A percentile compares a stretch with the other conserved stretches of the same genome.
These are phyloP conservation scores for Penicillium silybi DNA, from an alignment of 495 filamentous ascomycete species.

Conservation along the genomic window DNA sequence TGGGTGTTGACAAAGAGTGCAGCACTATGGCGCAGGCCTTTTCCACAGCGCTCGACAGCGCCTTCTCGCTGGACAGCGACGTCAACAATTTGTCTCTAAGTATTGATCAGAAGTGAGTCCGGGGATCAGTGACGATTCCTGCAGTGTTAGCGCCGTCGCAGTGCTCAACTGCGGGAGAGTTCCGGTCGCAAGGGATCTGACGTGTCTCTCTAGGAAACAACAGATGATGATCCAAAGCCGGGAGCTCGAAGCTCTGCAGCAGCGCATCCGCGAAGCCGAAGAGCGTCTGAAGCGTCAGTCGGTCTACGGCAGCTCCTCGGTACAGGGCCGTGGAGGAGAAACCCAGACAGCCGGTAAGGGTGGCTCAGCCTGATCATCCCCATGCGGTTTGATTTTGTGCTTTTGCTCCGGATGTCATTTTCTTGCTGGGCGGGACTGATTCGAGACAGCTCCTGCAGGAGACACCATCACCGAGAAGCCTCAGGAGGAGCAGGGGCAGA, in stretches of 20 bases:
- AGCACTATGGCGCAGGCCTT: constrained; percentile 88
- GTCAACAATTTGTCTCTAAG: constrained; percentile 71
- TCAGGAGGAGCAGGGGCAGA: not conserved
- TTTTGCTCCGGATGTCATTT: not conserved
- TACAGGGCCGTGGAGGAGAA: constrained; percentile 7
- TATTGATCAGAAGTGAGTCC: constrained; percentile 77
- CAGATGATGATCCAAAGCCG: constrained; percentile 71
- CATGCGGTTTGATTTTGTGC: not conserved
- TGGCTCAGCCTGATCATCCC: constrained; percentile 16
- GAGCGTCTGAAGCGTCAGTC: constrained; percentile 60
- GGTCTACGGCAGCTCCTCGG: constrained; percentile 3
- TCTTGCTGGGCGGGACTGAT: constrained; percentile 3
- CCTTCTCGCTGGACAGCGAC: constrained; percentile 79
- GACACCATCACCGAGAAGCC: constrained; percentile 3
- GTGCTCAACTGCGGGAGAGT: not conserved
- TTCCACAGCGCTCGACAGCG: constrained; percentile 78
- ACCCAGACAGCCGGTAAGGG: constrained; percentile 24
- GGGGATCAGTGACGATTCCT: too few relatives aligned
- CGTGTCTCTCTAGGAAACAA: constrained; percentile 43
- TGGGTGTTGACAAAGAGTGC: constrained; percentile 25
- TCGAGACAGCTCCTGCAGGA: constrained; percentile 7
- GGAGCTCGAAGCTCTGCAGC: constrained; percentile 83
- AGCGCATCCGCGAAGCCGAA: constrained; percentile 79
- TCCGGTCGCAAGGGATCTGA: not conserved
- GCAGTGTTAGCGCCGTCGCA: too few relatives aligned